Conservation (phyloP, 495 filamentous ascomycete genomes). For the Podospora pseudoanserina region DNA sequence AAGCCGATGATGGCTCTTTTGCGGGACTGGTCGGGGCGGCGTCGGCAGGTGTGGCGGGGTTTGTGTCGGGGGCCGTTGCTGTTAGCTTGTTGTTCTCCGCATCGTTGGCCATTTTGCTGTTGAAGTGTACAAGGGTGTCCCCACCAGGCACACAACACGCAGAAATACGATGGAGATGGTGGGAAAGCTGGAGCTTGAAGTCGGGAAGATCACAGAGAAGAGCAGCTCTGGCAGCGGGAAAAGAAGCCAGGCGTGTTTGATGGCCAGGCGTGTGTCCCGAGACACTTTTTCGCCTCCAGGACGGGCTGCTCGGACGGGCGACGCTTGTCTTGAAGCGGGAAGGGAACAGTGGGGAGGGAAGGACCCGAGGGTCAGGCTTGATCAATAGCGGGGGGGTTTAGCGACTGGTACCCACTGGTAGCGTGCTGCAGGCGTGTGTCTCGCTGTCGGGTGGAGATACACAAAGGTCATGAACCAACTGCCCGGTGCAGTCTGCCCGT, state of each 20-base stretch:
- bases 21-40: background rate
- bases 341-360: background rate
- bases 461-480: background rate
- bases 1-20: background rate
- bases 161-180: background rate
- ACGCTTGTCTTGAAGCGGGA: constrained; percentile 4
- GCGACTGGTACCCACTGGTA: no score
- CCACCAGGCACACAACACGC: background rate
- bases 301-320: background rate
- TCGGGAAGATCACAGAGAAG: background rate
- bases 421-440: no score
- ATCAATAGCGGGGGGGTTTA: background rate
- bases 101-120: background rate
- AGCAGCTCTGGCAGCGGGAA: background rate
- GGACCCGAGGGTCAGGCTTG: background rate
- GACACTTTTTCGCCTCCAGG: constrained; percentile 3
- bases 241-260: background rate
- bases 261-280: background rate
- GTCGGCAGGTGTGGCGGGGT: background rate
- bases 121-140: background rate
- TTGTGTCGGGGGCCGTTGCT: background rate
- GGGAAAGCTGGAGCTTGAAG: background rate
- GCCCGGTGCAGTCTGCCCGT: background rate
- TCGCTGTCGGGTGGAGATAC: background rate
- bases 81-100: background rate